phyloP scores from a whole-genome alignment of 192 early-diverging fungal genomes.

The Rhizophagus clarus region DNA sequence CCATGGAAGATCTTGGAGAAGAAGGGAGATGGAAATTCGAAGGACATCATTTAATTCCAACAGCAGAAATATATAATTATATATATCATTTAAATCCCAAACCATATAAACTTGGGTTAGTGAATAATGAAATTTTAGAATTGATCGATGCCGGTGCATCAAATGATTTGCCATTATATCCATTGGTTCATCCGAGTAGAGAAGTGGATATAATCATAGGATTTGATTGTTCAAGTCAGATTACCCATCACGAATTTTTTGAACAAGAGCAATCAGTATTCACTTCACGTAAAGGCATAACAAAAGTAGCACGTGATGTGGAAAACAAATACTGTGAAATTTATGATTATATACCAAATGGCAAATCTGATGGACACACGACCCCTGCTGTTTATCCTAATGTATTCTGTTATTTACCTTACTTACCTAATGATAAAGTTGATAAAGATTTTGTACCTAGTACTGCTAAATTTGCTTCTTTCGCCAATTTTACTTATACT shows the following conservation, averaged over 20 bases:
- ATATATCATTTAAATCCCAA: constrained; percentile 21
- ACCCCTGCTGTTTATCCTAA: constrained; percentile 38
- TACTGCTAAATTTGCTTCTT: constrained; percentile 63
- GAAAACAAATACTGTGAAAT: constrained; percentile 19
- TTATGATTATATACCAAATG: constrained; percentile 24
- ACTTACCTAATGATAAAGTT: constrained; percentile 61
- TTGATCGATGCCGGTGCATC: constrained; percentile 81
- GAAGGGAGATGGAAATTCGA: constrained; percentile 17
- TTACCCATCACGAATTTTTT: constrained; percentile 4
- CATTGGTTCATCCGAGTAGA: constrained; percentile 64
- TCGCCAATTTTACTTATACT: constrained; percentile 71
- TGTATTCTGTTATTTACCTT: constrained; percentile 65
- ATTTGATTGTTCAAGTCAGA: constrained; percentile 52
- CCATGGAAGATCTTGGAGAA: constrained; percentile 11
- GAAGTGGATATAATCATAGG: constrained; percentile 72
- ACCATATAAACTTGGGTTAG: constrained; percentile 8
- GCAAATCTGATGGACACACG: neutral
- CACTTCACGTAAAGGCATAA: constrained; percentile 1
- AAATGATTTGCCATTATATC: constrained; percentile 81
- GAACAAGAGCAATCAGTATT: constrained; percentile 10
- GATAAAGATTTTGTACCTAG: constrained; percentile 64
- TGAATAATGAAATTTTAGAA: neutral
- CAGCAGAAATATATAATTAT: neutral
- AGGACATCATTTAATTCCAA: constrained; percentile 20
- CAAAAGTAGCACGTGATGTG: neutral